Evolutionary conservation across 139 green algal species (phyloP).

Genomic region (Picochlorum sp.): DNA sequence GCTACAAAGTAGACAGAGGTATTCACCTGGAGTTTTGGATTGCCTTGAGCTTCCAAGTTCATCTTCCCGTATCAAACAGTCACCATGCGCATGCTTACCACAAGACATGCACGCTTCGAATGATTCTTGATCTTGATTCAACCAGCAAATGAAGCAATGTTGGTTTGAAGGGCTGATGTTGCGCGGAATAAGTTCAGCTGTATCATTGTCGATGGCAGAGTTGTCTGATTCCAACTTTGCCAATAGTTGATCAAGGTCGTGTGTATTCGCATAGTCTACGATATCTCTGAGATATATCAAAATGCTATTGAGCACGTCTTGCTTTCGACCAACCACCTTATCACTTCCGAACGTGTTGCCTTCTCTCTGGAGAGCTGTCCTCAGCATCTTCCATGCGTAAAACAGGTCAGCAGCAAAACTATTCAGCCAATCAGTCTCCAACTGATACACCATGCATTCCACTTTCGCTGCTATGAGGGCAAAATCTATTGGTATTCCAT

Average conservation of each 20-base stretch:
- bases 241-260: no score
- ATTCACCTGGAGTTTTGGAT: no score
- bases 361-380: conserved; percentile 22
- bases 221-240: neutral
- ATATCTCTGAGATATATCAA: no score
- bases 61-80: neutral
- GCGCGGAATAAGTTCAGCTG: conserved; percentile 18
- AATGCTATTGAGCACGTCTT: neutral
- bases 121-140: neutral
- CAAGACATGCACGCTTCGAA: neutral
- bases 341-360: conserved; percentile 19
- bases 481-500: conserved; percentile 26
- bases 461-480: conserved; percentile 17
- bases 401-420: conserved; percentile 45
- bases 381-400: conserved; percentile 32
- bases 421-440: conserved; percentile 17
- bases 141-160: conserved; percentile 1
- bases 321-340: conserved; percentile 9
- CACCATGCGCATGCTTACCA: neutral
- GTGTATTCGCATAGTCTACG: no score
- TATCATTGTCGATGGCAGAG: neutral
- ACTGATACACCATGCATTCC: conserved; percentile 27
- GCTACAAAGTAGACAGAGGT: no score
- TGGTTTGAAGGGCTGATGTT: conserved; percentile 6
- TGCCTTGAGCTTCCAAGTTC: neutral